Percentiles rank a stretch among this genome's conserved stretches.
These are phyloP conservation scores for Alternaria consortialis DNA, from an alignment of 2,329 filamentous ascomycete genomes.

Conservation along the genomic window DNA sequence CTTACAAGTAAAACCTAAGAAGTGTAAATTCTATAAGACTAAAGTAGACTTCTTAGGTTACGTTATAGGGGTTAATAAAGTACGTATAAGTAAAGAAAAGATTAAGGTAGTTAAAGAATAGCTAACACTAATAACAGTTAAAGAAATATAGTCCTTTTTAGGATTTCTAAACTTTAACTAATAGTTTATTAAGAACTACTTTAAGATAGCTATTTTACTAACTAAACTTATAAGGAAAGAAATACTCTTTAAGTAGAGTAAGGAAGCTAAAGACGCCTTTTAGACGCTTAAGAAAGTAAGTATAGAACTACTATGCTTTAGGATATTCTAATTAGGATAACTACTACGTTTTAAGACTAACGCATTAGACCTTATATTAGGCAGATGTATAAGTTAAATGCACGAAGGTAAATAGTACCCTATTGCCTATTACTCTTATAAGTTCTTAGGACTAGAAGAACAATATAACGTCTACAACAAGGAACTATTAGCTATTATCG, in stretches of 20 bases:
- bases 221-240: constrained; percentile 8
- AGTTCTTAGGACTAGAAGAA: constrained; percentile 27
- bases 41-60: constrained; percentile 15
- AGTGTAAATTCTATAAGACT: constrained; percentile 3
- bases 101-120: constrained; percentile 28
- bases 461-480: constrained; percentile 51
- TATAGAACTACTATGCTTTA: constrained; percentile 27
- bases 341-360: constrained; percentile 32
- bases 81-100: constrained; percentile 14
- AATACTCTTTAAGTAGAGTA: not conserved
- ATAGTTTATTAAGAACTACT: constrained; percentile 34
- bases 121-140: constrained; percentile 23
- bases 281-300: constrained; percentile 22
- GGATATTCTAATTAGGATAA: constrained; percentile 9
- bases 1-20: not conserved
- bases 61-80: not conserved
- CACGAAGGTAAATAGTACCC: constrained; percentile 10
- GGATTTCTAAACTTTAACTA: constrained; percentile 48
- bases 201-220: not conserved
- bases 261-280: constrained; percentile 7
- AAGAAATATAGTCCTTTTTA: constrained; percentile 36
- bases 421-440: constrained; percentile 33
- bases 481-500: constrained; percentile 47
- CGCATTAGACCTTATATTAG: constrained; percentile 23
- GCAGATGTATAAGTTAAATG: constrained; percentile 1